A percentile compares a stretch with the other conserved stretches of the same genome.
Conservation (phyloP, 2,329 filamentous ascomycete genomes). For the Chrysoporthe austroafricana region DNA sequence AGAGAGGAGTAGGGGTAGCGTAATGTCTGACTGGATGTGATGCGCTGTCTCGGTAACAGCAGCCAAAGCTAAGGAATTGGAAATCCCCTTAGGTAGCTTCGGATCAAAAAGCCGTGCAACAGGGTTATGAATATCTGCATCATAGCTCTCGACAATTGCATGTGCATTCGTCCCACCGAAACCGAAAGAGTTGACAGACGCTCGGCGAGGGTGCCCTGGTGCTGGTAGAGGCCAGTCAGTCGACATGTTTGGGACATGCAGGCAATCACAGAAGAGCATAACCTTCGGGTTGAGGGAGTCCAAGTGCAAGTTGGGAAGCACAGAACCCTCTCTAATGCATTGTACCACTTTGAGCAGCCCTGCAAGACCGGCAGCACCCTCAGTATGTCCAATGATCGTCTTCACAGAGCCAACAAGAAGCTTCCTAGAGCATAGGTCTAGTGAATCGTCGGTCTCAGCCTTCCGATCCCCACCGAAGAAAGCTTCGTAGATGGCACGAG, state of each 20-base stretch:
- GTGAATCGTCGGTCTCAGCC: neutral
- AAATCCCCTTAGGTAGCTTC: neutral
- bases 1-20: constrained; percentile 43
- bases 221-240: constrained; percentile 41
- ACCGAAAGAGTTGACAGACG: constrained; percentile 51
- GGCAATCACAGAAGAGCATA: constrained; percentile 38
- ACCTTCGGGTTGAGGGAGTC: constrained; percentile 46
- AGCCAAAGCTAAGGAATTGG: neutral
- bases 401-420: constrained; percentile 48
- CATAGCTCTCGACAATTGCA: constrained; percentile 47
- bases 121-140: constrained; percentile 37
- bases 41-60: neutral
- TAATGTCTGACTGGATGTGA: neutral
- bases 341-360: constrained; percentile 50
- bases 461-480: constrained; percentile 38
- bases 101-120: constrained; percentile 22
- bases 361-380: constrained; percentile 54
- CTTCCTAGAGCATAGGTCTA: constrained; percentile 21
- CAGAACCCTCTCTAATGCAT: constrained; percentile 42
- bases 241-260: constrained; percentile 40
- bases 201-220: constrained; percentile 43
- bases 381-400: constrained; percentile 53
- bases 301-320: constrained; percentile 51
- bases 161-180: constrained; percentile 51
- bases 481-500: constrained; percentile 46